Evolutionary conservation across 176 grass and related monocot genomes (phyloP), one percentile per base, ranked within the genome.

Genomic region (Musa acuminata): DNA sequence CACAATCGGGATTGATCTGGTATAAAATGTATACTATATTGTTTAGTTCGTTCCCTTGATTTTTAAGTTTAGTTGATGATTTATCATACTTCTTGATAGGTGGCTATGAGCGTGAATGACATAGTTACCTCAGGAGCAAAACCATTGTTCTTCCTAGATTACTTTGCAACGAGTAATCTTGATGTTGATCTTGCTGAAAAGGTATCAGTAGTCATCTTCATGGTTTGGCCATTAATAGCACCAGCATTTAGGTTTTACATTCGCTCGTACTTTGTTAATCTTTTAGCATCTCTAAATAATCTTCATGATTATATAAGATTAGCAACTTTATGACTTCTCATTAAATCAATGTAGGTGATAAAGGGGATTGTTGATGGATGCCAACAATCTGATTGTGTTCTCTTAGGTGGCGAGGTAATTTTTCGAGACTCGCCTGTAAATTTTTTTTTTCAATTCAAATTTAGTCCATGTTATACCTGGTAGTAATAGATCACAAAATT

Each of bases 101-200:
- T 99, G 23, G 90, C 95, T 73, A 99, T 99, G 95, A 99, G 95
- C 53, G 95, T 99, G 27, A 99, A 99, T 75, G 90, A 99, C 76
- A 94, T 99, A 71, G 73, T 99, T 76, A 99, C 95, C 25, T 91
- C 91, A 4, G 95, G 95, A 43, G 95, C 95, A 19, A 87, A 91
- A 67, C 95, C 95, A 58, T 64, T 99, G 62, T 99, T 99, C 77
- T 99, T 99, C 82, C 86, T 99, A 19, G 95, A 99, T 82, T 99
- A 99, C 43, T 99, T 77, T 71, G 86, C 88, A 53, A 94, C 95
- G 0, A 99, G 95, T 87, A 80, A 80, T 71, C 88, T 99, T 49
- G 86, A 99, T 75, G 88, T 99, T 29, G 90, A 99, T 77, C 95
- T 99, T 73, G 95, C 95, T 52, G 95, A 91, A 81, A 94, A 91